Base-by-base conservation (phyloP, 1,284 basidiomycete species). In the Sparassis latifolia region DNA sequence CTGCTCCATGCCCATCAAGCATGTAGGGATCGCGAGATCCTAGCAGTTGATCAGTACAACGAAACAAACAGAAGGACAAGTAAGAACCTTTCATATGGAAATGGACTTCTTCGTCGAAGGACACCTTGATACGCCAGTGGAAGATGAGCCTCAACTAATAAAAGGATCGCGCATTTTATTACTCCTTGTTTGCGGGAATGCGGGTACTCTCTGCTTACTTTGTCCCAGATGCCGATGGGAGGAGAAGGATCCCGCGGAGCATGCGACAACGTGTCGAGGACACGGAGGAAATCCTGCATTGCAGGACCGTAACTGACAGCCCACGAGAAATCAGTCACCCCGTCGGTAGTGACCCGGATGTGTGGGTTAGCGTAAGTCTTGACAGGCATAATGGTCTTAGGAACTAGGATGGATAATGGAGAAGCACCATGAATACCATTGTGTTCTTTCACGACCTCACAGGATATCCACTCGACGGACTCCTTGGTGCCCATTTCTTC, bases 311-410 rank as follows among this genome's bases (percentile, higher is more conserved):
- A 90, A 54, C 93, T 96, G 49, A 93, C 82, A 32, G 92, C 91
- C 95, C 95, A 98, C 4, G 86, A 82, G 50, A 97, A 78, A 47
- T 85, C 80, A 1, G 92, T 91, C 4, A 86, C 78, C 33, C 75
- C 76, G 7, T 78, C 72, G 0, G 88, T 82, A 28, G 74, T 71
- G 33, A 96, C 77, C 28, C 78, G 76, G 58, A 98, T 76, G 31
- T 72, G 70, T 3, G 94, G 89, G 42, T 80, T 78, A 2, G 92
- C 91, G 64, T 96, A 98, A 28, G 86, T 89, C 69, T 98, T 98
- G 60, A 95, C 87, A 0, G 95, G 89, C 89, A 96, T 96, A 51
- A 94, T 86, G 0, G 93, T 94, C 67, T 96, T 97, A 0, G 93
- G 92, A 33, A 97, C 78, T 38, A 74, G 65, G 28, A 97, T 70